Percentiles rank a stretch among this genome's conserved stretches.
Evolutionary conservation across 2,329 filamentous ascomycete species (phyloP).

Genomic region (Curvularia sp.): DNA sequence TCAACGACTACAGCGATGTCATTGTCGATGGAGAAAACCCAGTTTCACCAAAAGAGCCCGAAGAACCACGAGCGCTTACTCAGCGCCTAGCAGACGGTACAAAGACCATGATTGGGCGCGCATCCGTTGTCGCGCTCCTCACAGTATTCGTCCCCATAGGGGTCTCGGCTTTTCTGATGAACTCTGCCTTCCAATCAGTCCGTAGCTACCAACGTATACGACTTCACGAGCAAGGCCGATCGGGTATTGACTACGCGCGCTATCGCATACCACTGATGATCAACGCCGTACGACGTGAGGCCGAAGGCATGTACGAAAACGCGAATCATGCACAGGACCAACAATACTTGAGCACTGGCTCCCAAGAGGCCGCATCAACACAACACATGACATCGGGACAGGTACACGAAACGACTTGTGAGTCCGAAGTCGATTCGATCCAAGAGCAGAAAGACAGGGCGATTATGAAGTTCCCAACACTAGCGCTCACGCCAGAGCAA

Average conservation of each 20-base stretch:
- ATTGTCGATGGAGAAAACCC: constrained; percentile 74
- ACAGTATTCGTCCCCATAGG: constrained; percentile 77
- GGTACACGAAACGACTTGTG: constrained; percentile 21
- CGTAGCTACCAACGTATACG: constrained; percentile 77
- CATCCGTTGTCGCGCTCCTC: constrained; percentile 71
- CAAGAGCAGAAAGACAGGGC: constrained; percentile 40
- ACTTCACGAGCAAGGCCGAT: constrained; percentile 74
- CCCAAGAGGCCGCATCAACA: constrained; percentile 51
- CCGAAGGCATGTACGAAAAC: constrained; percentile 79
- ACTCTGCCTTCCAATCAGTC: constrained; percentile 77
- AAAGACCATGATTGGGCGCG: constrained; percentile 56
- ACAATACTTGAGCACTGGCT: constrained; percentile 70
- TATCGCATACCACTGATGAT: constrained; percentile 77
- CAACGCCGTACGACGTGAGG: constrained; percentile 75
- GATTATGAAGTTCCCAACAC: constrained; percentile 66
- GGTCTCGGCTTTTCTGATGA: constrained; percentile 73
- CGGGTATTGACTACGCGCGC: constrained; percentile 70
- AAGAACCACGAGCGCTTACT: constrained; percentile 46
- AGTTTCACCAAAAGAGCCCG: constrained; percentile 57
- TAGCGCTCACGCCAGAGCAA: constrained; percentile 80
- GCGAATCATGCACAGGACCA: constrained; percentile 72
- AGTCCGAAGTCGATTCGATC: constrained; percentile 38
- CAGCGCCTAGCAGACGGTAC: constrained; percentile 47
- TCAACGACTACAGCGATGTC: constrained; percentile 75
- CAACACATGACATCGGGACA: constrained; percentile 16